Evolutionary conservation across 73 alveolate species (phyloP).

Genomic region (Symbiodinium pilosum): DNA sequence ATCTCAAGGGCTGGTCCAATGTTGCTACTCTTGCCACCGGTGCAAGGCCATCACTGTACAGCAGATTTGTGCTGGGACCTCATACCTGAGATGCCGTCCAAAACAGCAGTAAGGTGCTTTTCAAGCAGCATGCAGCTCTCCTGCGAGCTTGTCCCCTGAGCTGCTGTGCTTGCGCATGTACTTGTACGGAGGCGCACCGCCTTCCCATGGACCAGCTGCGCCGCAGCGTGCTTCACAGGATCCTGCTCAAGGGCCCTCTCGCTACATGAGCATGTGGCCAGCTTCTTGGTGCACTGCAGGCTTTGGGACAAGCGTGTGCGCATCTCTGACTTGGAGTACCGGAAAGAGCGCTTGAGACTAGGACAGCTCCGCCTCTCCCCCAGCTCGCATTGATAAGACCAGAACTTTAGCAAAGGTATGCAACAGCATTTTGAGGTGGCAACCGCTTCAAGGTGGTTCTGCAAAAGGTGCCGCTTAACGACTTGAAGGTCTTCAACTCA

Average conservation of each 20-base stretch:
- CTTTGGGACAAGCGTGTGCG: constrained; percentile 82
- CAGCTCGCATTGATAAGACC: too few species aligned
- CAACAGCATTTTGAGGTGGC: background rate
- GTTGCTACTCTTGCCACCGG: too few species aligned
- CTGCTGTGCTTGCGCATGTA: background rate
- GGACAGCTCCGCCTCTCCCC: constrained; percentile 20
- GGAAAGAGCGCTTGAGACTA: constrained; percentile 38
- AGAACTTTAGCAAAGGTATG: background rate
- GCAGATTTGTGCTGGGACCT: constrained; percentile 29
- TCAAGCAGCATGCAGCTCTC: background rate
- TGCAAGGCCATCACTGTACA: constrained; percentile 57
- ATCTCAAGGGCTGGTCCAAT: background rate
- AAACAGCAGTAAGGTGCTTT: too few species aligned
- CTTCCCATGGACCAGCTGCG: constrained; percentile 79
- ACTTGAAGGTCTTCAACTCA: background rate
- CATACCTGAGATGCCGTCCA: too few species aligned
- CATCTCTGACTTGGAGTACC: constrained; percentile 39
- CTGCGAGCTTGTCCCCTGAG: too few species aligned
- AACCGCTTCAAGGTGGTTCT: constrained; percentile 64
- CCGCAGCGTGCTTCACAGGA: constrained; percentile 68
- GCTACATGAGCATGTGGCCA: background rate
- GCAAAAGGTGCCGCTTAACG: constrained; percentile 17
- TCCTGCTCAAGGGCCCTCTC: background rate
- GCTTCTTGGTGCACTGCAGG: background rate
- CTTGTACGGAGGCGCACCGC: constrained; percentile 43